Evolutionary conservation across 176 grass and related monocot genomes (phyloP).

Genomic region (Triticum aestivum): IWGSC_CS_RefSeq_v2.1 NC_057807.1:604281196-604281695

Average conservation of each 20-base stretch:
- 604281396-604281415: not conserved
- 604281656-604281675: not conserved
- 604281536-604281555: constrained; percentile 54
- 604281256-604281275: not conserved
- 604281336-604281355: constrained; percentile 92
- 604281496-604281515: constrained; percentile 91
- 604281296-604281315: not conserved
- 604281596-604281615: not conserved
- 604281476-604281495: constrained; percentile 76
- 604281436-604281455: not conserved
- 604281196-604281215: not conserved
- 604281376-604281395: constrained; percentile 80
- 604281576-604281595: constrained; percentile 12
- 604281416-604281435: not conserved
- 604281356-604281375: constrained; percentile 94
- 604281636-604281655: not conserved
- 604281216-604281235: no score
- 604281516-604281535: constrained; percentile 91
- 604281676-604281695: not conserved
- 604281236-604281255: no score
- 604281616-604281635: not conserved
- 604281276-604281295: not conserved
- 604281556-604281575: constrained; percentile 61
- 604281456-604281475: not conserved
- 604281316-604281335: constrained; percentile 51